Conservation (phyloP, 176 grass and related monocot species). For the Puccinellia tenuiflora region DNA sequence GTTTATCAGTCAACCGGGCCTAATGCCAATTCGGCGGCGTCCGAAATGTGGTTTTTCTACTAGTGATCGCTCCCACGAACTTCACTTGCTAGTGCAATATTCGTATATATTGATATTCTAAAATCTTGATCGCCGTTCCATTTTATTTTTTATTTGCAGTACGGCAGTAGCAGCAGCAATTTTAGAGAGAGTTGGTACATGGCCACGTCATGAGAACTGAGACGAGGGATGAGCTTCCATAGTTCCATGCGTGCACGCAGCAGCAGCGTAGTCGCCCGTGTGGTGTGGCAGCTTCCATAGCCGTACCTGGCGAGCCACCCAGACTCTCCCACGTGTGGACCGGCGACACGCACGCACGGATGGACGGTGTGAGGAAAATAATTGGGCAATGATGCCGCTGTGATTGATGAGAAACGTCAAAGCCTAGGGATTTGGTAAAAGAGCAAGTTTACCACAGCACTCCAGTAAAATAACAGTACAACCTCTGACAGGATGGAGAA, state of each 20-base stretch:
- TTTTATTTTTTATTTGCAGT: background rate
- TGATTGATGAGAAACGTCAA: slow-evolving; percentile 49
- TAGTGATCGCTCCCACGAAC: too few species aligned
- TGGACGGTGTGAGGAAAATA: slow-evolving; percentile 31
- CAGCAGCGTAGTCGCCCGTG: background rate
- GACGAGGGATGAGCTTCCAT: background rate
- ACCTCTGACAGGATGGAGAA: slow-evolving; percentile 22
- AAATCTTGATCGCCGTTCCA: too few species aligned
- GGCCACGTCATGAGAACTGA: too few species aligned
- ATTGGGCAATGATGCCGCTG: slow-evolving; percentile 55
- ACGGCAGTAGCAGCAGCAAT: background rate
- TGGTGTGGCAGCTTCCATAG: slow-evolving; percentile 24
- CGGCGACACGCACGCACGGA: background rate
- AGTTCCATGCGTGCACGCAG: background rate
- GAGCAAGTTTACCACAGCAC: background rate
- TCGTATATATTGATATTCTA: too few species aligned
- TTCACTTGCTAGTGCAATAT: too few species aligned
- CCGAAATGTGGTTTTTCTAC: too few species aligned
- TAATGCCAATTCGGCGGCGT: too few species aligned
- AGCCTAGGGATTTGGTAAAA: slow-evolving; percentile 56
- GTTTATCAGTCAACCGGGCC: too few species aligned
- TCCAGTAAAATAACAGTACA: slow-evolving; percentile 13
- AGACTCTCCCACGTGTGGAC: slow-evolving; percentile 39
- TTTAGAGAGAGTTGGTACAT: too few species aligned
- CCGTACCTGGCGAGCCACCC: slow-evolving; percentile 8